phyloP scores from a whole-genome alignment of 2,329 filamentous ascomycete genomes.

The Mariannaea elegans region DNA sequence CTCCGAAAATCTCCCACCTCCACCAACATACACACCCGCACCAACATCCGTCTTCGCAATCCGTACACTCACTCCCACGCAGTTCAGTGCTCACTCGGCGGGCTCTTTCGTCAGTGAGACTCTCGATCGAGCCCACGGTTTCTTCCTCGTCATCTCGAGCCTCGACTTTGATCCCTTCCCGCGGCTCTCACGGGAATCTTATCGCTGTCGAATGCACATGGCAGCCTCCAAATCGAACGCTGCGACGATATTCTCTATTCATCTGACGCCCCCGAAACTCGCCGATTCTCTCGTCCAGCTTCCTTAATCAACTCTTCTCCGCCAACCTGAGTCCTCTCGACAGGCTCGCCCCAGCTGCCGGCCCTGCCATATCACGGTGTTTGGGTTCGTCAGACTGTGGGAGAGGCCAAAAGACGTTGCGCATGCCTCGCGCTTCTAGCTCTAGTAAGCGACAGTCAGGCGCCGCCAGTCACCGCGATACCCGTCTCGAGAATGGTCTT shows the following conservation, averaged over 20 bases:
- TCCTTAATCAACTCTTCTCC: conserved; percentile 19
- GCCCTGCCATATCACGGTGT: conserved; percentile 48
- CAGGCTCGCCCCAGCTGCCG: conserved; percentile 47
- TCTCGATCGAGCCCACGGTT: conserved; percentile 2
- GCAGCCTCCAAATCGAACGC: conserved; percentile 32
- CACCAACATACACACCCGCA: conserved; percentile 29
- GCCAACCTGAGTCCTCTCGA: conserved; percentile 32
- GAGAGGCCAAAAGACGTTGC: conserved; percentile 46
- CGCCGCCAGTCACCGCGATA: conserved; percentile 72
- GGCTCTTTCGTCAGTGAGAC: conserved; percentile 7
- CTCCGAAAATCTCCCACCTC: conserved; percentile 41
- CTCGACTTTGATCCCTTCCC: conserved; percentile 21
- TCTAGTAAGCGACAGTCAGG: conserved; percentile 70
- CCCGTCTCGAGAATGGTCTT: conserved; percentile 86
- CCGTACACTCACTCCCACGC: conserved; percentile 26
- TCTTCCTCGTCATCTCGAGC: neutral
- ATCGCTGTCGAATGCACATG: conserved; percentile 37
- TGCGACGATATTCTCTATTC: conserved; percentile 33
- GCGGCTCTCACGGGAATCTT: conserved; percentile 19
- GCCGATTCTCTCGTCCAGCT: conserved; percentile 20
- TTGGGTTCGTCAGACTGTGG: conserved; percentile 49
- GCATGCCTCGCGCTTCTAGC: conserved; percentile 70
- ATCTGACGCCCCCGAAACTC: conserved; percentile 21
- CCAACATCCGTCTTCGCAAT: conserved; percentile 31
- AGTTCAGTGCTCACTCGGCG: conserved; percentile 25